Evolutionary conservation across 108 stramenopile species (phyloP).

Genomic region (Fragilariopsis cylindrus): DNA sequence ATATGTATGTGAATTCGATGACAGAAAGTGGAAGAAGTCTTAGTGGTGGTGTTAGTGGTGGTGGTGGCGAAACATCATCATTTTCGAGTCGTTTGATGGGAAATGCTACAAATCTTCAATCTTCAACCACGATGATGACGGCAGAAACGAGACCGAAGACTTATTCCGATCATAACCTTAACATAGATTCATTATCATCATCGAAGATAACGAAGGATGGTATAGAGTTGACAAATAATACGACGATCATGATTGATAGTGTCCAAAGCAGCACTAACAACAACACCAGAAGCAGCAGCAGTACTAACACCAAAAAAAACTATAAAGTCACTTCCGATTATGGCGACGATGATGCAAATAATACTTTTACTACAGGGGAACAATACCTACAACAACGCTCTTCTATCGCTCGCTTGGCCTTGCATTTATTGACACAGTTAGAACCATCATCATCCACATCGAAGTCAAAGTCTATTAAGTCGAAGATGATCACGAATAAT

Average conservation of each 20-base stretch:
- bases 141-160: background rate
- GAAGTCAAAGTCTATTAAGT: constrained; percentile 4
- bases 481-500: background rate
- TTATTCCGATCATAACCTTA: too few relatives aligned
- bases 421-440: background rate
- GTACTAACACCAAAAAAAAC: background rate
- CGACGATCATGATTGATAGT: too few relatives aligned
- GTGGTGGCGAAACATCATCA: background rate
- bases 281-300: too few relatives aligned
- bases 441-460: constrained; percentile 15
- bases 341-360: background rate
- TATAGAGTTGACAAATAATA: too few relatives aligned
- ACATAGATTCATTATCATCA: too few relatives aligned
- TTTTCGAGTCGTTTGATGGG: constrained; percentile 4
- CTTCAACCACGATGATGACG: background rate
- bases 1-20: background rate
- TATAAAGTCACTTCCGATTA: background rate
- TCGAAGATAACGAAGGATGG: too few relatives aligned
- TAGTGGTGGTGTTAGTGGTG: background rate
- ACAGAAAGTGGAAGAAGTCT: background rate
- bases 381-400: background rate
- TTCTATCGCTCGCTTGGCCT: background rate
- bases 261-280: too few relatives aligned
- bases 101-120: background rate
- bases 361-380: background rate